Conservation (phyloP, 495 filamentous ascomycete species). For the Neurospora sp. region DNA sequence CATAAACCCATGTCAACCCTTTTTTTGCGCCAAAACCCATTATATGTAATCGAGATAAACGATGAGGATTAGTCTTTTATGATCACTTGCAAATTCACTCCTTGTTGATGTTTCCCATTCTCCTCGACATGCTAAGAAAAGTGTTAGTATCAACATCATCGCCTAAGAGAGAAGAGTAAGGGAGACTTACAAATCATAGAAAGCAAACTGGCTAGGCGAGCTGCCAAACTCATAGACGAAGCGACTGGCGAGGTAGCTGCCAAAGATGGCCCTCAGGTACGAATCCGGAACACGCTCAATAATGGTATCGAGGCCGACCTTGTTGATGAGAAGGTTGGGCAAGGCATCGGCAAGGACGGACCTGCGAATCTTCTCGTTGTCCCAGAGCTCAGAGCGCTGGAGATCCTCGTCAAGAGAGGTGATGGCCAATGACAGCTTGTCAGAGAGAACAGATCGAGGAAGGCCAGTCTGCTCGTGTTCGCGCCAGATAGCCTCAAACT, state of each 20-base stretch:
- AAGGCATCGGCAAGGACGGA: slow-evolving; percentile 79
- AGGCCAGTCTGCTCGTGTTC: slow-evolving; percentile 77
- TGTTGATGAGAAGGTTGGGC: slow-evolving; percentile 70
- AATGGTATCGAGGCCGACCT: slow-evolving; percentile 84
- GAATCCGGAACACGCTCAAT: slow-evolving; percentile 79
- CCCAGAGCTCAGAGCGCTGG: slow-evolving; percentile 86
- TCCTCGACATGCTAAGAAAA: slow-evolving; percentile 34
- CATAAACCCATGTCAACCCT: not conserved
- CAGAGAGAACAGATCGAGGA: slow-evolving; percentile 72
- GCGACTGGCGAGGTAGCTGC: slow-evolving; percentile 83
- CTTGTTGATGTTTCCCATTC: slow-evolving; percentile 29
- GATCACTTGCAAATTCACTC: not conserved
- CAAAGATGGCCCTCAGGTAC: slow-evolving; percentile 91
- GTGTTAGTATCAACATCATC: slow-evolving; percentile 14
- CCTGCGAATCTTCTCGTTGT: slow-evolving; percentile 64
- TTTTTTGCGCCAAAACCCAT: not conserved
- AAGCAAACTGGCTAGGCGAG: slow-evolving; percentile 88
- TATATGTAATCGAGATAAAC: not conserved
- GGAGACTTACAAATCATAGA: slow-evolving; percentile 87
- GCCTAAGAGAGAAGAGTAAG: not conserved
- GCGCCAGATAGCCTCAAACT: slow-evolving; percentile 97
- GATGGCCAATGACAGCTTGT: slow-evolving; percentile 81
- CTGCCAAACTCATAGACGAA: slow-evolving; percentile 95
- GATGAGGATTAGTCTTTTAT: not conserved
- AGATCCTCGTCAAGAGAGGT: slow-evolving; percentile 92